Evolutionary conservation across 305 asterid genomes (phyloP).

Genomic region (Rubia peregrina): DNA sequence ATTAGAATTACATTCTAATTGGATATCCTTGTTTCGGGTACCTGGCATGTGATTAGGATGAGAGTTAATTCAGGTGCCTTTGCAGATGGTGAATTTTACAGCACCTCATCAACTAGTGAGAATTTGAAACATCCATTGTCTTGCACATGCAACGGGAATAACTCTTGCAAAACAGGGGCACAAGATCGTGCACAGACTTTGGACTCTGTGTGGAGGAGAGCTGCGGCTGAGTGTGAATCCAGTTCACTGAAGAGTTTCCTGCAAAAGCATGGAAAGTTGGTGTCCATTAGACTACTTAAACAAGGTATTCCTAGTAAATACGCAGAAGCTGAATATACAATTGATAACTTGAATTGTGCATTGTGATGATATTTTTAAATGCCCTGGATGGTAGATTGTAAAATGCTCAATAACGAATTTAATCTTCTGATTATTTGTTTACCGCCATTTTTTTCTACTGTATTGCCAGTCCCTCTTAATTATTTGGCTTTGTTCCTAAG

Average conservation of each 20-base stretch:
- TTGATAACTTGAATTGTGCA: neutral
- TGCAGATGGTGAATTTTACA: constrained; percentile 56
- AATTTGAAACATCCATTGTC: constrained; percentile 47
- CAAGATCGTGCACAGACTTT: constrained; percentile 37
- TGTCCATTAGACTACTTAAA: constrained; percentile 40
- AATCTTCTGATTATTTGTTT: neutral
- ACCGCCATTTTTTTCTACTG: neutral
- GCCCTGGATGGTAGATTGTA: neutral
- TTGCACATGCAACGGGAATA: constrained; percentile 34
- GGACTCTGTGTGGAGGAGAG: constrained; percentile 57
- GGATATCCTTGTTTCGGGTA: neutral
- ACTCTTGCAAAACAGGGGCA: constrained; percentile 26
- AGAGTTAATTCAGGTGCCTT: constrained; percentile 12
- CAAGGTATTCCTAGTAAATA: constrained; percentile 37
- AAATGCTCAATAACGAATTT: neutral
- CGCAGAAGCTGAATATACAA: neutral
- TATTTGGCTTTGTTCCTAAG: neutral
- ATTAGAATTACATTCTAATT: neutral
- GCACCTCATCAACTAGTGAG: constrained; percentile 64
- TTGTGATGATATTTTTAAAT: neutral
- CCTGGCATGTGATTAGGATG: constrained; percentile 8
- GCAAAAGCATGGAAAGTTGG: constrained; percentile 55
- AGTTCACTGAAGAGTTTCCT: constrained; percentile 52
- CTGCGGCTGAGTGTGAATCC: constrained; percentile 44
- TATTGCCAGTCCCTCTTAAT: neutral